A percentile compares a stretch with the other conserved stretches of the same genome.
phyloP scores from a whole-genome alignment of 495 filamentous ascomycete genomes.

The Talaromyces borbonicus region DNA sequence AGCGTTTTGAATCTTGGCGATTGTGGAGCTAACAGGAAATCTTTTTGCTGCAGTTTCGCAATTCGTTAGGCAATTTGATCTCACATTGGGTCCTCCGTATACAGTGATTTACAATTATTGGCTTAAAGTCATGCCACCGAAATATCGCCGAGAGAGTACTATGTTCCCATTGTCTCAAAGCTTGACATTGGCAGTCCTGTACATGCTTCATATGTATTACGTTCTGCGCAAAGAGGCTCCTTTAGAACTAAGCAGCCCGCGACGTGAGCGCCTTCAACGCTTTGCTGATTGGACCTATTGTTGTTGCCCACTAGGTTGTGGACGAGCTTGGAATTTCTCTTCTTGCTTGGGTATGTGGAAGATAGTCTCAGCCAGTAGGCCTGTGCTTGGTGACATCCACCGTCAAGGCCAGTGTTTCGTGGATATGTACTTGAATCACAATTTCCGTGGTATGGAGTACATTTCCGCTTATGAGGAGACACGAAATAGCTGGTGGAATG shows the following conservation, averaged over 20 bases:
- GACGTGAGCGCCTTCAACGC: not conserved
- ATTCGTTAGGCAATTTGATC: not conserved
- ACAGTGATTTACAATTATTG: not conserved
- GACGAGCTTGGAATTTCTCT: constrained; percentile 1
- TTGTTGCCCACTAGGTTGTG: not conserved
- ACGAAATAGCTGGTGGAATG: not conserved
- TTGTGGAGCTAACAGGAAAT: not conserved
- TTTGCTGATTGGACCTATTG: constrained; percentile 1
- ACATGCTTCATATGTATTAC: constrained; percentile 1
- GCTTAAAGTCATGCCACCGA: not conserved
- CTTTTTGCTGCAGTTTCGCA: not conserved
- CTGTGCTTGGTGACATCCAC: not conserved
- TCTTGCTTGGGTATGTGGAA: constrained; percentile 2
- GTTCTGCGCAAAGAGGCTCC: not conserved
- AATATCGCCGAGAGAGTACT: not conserved
- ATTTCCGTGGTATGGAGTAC: not conserved
- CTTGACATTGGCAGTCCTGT: not conserved
- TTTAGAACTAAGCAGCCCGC: not conserved
- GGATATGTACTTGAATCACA: constrained; percentile 1
- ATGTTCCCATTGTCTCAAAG: not conserved
- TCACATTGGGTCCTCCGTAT: not conserved
- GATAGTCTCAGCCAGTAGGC: not conserved
- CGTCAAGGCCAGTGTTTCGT: not conserved
- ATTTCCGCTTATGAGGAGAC: not conserved
- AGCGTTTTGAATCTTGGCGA: not conserved